Evolutionary conservation across 2,329 filamentous ascomycete genomes (phyloP).

Genomic region (Cordyceps cateniannulata): DNA sequence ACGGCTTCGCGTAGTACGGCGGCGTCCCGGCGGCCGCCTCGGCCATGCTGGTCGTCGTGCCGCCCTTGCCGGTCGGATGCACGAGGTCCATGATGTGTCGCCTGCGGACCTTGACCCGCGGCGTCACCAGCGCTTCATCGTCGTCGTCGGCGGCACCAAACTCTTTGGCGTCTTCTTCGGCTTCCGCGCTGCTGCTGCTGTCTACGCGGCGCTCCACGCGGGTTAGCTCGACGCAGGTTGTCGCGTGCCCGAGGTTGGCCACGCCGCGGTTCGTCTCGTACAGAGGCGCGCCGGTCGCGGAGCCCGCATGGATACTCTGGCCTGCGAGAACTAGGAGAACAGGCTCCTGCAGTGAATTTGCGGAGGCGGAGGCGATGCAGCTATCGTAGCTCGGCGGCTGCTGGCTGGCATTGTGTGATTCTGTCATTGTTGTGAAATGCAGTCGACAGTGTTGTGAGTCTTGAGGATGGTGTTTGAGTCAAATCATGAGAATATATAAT

Average conservation of each 20-base stretch:
- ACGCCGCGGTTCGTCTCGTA: conserved; percentile 23
- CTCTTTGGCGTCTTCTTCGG: not conserved
- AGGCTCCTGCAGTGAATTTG: conserved; percentile 18
- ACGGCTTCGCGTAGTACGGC: not conserved
- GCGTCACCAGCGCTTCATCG: conserved; percentile 2
- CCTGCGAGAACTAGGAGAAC: conserved; percentile 20
- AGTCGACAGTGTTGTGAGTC: not conserved
- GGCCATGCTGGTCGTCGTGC: not conserved
- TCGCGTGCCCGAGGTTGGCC: conserved; percentile 15
- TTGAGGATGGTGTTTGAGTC: no score
- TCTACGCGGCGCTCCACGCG: conserved; percentile 18
- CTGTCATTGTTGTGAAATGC: not conserved
- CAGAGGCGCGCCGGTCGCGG: conserved; percentile 16
- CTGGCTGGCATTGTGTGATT: not conserved
- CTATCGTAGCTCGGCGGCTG: conserved; percentile 7
- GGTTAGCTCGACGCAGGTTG: conserved; percentile 17
- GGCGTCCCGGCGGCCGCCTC: not conserved
- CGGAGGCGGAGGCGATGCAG: not conserved
- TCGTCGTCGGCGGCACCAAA: not conserved
- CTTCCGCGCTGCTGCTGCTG: not conserved
- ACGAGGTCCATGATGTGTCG: conserved; percentile 16
- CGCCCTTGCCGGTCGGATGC: conserved; percentile 2
- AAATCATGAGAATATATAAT: no score
- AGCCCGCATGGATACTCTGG: conserved; percentile 20
- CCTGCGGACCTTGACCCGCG: conserved; percentile 12